Evolutionary conservation across 495 filamentous ascomycete species (phyloP), one percentile per base, ranked within the genome.

Genomic region (Lasiosphaeria ovina): DNA sequence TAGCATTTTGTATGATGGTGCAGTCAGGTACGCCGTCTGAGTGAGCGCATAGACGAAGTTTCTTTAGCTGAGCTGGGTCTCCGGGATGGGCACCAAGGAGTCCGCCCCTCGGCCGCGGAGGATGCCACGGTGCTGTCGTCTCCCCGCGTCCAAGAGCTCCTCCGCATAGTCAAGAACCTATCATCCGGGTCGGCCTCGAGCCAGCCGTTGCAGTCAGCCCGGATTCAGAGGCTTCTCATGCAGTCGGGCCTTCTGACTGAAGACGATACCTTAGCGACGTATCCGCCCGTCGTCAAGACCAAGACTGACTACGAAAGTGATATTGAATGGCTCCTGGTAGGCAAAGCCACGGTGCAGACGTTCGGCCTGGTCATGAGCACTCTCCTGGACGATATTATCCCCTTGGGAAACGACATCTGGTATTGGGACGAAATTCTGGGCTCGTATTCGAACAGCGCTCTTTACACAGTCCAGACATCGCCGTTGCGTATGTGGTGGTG

Each of bases 391-490:
- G 87, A 92, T 62, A 91, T 90, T 14, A 83, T 94, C n/a, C 84
- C 85, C 0, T 66, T 98, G 8, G 86, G 83, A 56, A 86, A 94
- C 47, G 91, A 97, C 66, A 87, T 95, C 42, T 88, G 85, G 75
- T 98, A 98, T 68, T 98, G 94, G 94, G 89, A 96, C 60, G 85
- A 92, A 57, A 81, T 96, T 1, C 73, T 94, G 47, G 81, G 83
- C 1, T 93, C 90, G 11, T 83, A 87, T 42, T 78, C 83, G 57
- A 86, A 85, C 63, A 89, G 86, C 55, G 85, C 83, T 24, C 62
- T 96, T 1, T 96, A 96, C 69, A 85, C 87, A 0, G 71, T 94
- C 7, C 94, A 98, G 68, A 95, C 87, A 3, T 89, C 86, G 1
- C 94, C 94, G 0, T 64, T 83, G 8, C 81, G 87, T 34, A 66